Conservation (phyloP, 2,329 filamentous ascomycete genomes). For the Fusarium nurragi region DNA sequence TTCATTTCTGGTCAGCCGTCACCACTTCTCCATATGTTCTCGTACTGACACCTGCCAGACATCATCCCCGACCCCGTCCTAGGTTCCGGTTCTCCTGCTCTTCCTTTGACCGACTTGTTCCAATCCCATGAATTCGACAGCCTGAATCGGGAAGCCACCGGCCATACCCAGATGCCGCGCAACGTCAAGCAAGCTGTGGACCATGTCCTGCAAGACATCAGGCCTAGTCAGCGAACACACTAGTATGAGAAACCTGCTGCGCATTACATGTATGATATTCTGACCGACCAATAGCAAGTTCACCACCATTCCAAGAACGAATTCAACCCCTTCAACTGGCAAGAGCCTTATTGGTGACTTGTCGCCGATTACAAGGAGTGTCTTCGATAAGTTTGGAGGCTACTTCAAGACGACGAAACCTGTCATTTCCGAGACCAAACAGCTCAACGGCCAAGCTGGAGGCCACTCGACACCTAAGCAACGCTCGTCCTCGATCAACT, state of each 20-base stretch:
- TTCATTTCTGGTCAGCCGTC: slow-evolving; percentile 73
- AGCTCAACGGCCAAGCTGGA: slow-evolving; percentile 50
- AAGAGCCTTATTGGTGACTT: slow-evolving; percentile 54
- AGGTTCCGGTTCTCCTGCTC: slow-evolving; percentile 63
- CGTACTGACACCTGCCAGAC: slow-evolving; percentile 55
- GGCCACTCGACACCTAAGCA: slow-evolving; percentile 34
- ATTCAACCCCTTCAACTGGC: slow-evolving; percentile 34
- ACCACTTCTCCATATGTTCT: neutral
- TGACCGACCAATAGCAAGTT: slow-evolving; percentile 61
- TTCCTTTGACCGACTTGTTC: slow-evolving; percentile 62
- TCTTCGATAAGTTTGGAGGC: slow-evolving; percentile 54
- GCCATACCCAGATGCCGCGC: slow-evolving; percentile 66
- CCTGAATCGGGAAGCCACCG: slow-evolving; percentile 75
- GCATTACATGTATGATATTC: neutral
- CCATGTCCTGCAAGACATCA: slow-evolving; percentile 78
- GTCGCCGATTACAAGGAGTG: slow-evolving; percentile 57
- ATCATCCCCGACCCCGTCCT: slow-evolving; percentile 73
- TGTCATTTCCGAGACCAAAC: slow-evolving; percentile 43
- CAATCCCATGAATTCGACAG: slow-evolving; percentile 67
- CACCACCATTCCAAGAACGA: slow-evolving; percentile 44
- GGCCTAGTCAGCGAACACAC: slow-evolving; percentile 74
- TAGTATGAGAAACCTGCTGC: slow-evolving; percentile 60
- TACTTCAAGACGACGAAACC: slow-evolving; percentile 54
- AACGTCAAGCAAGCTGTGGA: slow-evolving; percentile 76
- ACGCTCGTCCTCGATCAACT: slow-evolving; percentile 35